These are phyloP conservation scores for Rubia balearica DNA, from an alignment of 305 asterid species.

Conservation along the genomic window DNA sequence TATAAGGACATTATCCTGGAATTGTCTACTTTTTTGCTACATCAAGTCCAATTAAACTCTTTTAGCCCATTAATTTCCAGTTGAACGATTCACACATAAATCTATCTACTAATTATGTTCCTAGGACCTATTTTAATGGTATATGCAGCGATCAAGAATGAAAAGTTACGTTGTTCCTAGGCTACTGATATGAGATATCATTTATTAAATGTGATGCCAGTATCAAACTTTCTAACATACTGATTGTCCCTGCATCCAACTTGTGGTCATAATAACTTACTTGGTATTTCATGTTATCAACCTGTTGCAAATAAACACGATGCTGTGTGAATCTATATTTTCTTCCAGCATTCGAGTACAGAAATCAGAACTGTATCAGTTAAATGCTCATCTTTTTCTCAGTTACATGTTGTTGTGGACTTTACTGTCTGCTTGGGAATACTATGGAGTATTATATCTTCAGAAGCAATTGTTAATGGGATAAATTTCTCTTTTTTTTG, in stretches of 20 bases:
- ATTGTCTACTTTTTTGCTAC: no score
- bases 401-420: not conserved
- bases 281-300: no score
- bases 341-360: not conserved
- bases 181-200: no score
- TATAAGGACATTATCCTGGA: not conserved
- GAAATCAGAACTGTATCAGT: not conserved
- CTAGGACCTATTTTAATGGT: no score
- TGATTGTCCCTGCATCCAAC: no score
- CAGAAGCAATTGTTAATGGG: not conserved
- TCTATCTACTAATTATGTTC: not conserved
- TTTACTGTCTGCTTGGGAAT: not conserved
- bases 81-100: no score
- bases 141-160: no score
- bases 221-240: no score
- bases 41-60: not conserved
- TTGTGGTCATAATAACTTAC: no score
- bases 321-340: not conserved
- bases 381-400: not conserved
- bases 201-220: no score
- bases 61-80: not conserved
- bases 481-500: not conserved
- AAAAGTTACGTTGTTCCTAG: not conserved
- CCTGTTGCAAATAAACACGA: not conserved
- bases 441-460: not conserved